Conservation (phyloP, 2,329 filamentous ascomycete species). For the Penicillium sp. region DNA sequence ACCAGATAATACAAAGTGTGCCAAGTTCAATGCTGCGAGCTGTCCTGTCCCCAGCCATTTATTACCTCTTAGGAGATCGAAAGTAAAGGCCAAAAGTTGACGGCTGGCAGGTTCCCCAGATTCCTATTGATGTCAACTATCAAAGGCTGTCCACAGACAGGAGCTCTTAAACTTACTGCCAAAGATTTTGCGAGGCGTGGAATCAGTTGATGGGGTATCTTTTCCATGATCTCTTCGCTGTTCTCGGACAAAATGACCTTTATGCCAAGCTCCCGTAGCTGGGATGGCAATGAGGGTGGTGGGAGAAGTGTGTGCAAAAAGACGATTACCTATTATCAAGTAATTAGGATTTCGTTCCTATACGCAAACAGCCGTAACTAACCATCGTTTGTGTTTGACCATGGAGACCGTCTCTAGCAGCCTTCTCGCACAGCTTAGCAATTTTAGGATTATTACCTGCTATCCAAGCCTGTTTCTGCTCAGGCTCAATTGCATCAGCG, state of each 20-base stretch:
- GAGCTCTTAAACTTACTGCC: conserved; percentile 39
- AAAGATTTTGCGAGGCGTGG: conserved; percentile 37
- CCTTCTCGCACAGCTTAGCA: conserved; percentile 40
- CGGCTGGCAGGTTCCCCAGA: conserved; percentile 23
- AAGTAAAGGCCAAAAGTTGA: conserved; percentile 23
- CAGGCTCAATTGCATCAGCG: conserved; percentile 32
- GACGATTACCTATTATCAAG: conserved; percentile 27
- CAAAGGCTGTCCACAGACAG: not conserved
- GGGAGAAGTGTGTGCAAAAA: conserved; percentile 33
- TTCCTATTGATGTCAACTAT: conserved; percentile 8
- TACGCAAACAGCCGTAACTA: not conserved
- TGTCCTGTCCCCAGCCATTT: not conserved
- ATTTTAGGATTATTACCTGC: conserved; percentile 33
- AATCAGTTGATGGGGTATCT: conserved; percentile 23
- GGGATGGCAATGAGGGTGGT: conserved; percentile 21
- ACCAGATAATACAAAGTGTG: conserved; percentile 24
- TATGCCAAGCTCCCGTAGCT: conserved; percentile 26
- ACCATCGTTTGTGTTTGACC: conserved; percentile 36
- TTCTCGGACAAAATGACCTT: conserved; percentile 28
- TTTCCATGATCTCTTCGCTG: conserved; percentile 18
- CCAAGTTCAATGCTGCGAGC: conserved; percentile 22
- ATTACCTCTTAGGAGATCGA: conserved; percentile 21
- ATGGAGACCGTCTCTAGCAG: conserved; percentile 29
- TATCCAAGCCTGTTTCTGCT: conserved; percentile 37
- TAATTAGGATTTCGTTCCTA: not conserved